These are phyloP conservation scores for Wallacemonas sp. DNA, from an alignment of 208 protist genomes.

Conservation along the genomic window DNA sequence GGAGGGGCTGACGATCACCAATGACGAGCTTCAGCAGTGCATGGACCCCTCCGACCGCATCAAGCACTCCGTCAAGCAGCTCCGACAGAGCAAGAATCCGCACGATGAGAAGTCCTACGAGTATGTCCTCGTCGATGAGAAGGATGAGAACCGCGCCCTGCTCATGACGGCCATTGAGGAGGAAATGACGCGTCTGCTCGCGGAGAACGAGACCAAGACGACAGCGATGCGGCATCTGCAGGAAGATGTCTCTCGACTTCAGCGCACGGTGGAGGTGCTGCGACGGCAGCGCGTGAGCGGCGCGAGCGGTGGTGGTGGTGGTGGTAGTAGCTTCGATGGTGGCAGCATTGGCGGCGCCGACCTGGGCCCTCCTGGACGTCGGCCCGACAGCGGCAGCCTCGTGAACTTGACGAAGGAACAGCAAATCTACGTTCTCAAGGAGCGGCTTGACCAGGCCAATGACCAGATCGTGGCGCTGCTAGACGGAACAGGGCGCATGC, in stretches of 20 bases:
- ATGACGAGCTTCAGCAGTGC: conserved; percentile 35
- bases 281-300: conserved; percentile 22
- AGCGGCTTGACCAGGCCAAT: conserved; percentile 67
- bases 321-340: not conserved
- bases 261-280: conserved; percentile 40
- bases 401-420: conserved; percentile 78
- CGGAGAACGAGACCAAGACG: conserved; percentile 52
- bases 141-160: conserved; percentile 31
- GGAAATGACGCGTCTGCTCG: conserved; percentile 58
- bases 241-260: conserved; percentile 42
- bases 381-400: conserved; percentile 39
- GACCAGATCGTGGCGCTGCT: conserved; percentile 43
- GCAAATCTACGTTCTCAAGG: conserved; percentile 82
- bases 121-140: conserved; percentile 35
- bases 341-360: conserved; percentile 1
- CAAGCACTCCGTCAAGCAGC: conserved; percentile 23
- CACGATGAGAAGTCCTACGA: conserved; percentile 33
- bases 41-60: conserved; percentile 37
- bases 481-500: conserved; percentile 8
- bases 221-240: conserved; percentile 29
- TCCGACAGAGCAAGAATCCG: not conserved
- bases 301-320: not conserved
- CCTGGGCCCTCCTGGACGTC: conserved; percentile 2
- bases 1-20: conserved; percentile 20
- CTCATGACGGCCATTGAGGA: conserved; percentile 40